A percentile compares a stretch with the other conserved stretches of the same genome.
phyloP scores from a whole-genome alignment of 2,329 filamentous ascomycete species.

The Beauveria scarabaeidicola region DNA sequence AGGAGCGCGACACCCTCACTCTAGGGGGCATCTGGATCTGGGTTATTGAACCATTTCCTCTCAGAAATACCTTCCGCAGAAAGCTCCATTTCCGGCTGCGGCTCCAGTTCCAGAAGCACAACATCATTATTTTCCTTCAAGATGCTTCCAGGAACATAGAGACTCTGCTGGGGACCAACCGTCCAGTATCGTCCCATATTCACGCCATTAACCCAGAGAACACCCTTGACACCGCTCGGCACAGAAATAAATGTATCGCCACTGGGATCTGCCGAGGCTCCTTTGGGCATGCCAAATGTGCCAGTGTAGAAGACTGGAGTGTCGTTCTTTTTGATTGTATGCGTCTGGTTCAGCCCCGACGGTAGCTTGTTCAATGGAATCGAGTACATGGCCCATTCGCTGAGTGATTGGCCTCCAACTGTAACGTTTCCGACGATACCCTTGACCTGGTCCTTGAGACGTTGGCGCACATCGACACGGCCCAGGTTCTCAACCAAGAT shows the following conservation, averaged over 20 bases:
- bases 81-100: slow-evolving; percentile 13
- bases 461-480: slow-evolving; percentile 36
- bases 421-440: slow-evolving; percentile 37
- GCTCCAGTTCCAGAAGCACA: slow-evolving; percentile 35
- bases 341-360: neutral
- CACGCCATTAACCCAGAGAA: slow-evolving; percentile 37
- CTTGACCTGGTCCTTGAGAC: slow-evolving; percentile 36
- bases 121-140: slow-evolving; percentile 31
- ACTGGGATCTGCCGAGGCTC: slow-evolving; percentile 13
- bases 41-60: slow-evolving; percentile 13
- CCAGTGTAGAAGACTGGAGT: slow-evolving; percentile 16
- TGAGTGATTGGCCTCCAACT: slow-evolving; percentile 24
- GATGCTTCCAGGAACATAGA: slow-evolving; percentile 35
- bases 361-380: slow-evolving; percentile 17
- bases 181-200: slow-evolving; percentile 39
- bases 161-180: slow-evolving; percentile 38
- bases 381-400: slow-evolving; percentile 32
- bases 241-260: slow-evolving; percentile 31
- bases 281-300: slow-evolving; percentile 18
- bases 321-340: slow-evolving; percentile 2
- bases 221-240: slow-evolving; percentile 33
- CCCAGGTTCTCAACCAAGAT: slow-evolving; percentile 44
- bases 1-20: neutral
- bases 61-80: slow-evolving; percentile 6
- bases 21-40: slow-evolving; percentile 10